Conservation (phyloP, 306 rosid species). For the Cotoneaster glaucophyllus region DNA sequence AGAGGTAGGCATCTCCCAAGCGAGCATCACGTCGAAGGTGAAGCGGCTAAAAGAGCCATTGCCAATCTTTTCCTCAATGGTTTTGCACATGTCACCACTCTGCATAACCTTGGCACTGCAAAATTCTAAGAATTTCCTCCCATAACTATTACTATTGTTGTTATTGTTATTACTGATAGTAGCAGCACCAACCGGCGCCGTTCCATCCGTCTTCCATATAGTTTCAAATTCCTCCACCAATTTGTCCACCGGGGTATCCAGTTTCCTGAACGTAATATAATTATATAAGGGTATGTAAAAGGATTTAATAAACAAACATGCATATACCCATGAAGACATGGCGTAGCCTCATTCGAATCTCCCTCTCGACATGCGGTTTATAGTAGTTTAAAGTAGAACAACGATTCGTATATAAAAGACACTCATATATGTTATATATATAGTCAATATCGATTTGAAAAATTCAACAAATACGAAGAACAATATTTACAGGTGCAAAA, state of each 20-base stretch:
- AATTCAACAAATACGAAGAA: too few relatives aligned
- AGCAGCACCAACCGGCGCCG: not conserved
- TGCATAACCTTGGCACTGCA: constrained; percentile 54
- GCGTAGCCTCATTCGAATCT: not conserved
- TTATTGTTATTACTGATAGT: not conserved
- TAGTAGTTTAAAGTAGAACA: not conserved
- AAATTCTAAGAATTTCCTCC: constrained; percentile 61
- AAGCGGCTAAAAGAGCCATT: constrained; percentile 59
- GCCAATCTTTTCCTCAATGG: constrained; percentile 41
- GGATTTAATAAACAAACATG: not conserved
- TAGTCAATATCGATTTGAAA: too few relatives aligned
- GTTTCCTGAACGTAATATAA: constrained; percentile 23
- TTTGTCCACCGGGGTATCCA: constrained; percentile 42
- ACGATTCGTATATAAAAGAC: not conserved
- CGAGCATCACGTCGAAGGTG: constrained; percentile 77
- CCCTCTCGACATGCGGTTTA: not conserved
- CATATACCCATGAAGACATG: not conserved
- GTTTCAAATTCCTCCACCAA: constrained; percentile 65
- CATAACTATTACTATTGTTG: constrained; percentile 23
- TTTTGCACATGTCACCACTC: constrained; percentile 20
- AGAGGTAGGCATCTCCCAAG: constrained; percentile 73
- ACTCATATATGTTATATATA: too few relatives aligned
- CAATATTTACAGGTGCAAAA: too few relatives aligned
- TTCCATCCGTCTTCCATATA: constrained; percentile 38
- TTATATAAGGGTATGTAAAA: not conserved